These are phyloP conservation scores for Rhynchospora pubera DNA, from an alignment of 176 grass and related monocot genomes.

Conservation along the genomic window DNA sequence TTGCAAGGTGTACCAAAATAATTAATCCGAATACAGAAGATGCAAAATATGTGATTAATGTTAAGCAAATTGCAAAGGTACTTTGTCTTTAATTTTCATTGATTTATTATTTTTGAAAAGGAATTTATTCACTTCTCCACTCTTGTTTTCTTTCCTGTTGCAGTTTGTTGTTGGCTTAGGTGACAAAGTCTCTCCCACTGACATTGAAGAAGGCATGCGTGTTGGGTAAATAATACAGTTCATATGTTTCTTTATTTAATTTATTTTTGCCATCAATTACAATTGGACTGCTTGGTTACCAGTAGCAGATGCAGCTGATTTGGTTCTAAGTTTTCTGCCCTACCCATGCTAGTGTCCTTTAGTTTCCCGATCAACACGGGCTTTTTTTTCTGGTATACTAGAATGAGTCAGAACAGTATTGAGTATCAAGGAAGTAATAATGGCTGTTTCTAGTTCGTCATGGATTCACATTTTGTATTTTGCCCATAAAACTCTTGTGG, in stretches of 20 bases:
- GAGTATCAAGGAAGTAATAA: not conserved
- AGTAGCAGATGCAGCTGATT: not conserved
- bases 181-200: conserved; percentile 87
- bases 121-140: not conserved
- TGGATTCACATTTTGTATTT: not conserved
- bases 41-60: conserved; percentile 96
- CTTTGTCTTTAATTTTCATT: not conserved
- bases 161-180: conserved; percentile 94
- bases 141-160: conserved; percentile 21
- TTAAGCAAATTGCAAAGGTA: conserved; percentile 99
- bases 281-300: not conserved
- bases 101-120: not conserved
- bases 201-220: conserved; percentile 97
- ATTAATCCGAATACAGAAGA: conserved; percentile 93
- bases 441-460: not conserved
- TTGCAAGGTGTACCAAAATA: conserved; percentile 96
- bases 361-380: not conserved
- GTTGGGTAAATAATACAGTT: conserved; percentile 52
- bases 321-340: not conserved
- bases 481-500: not conserved
- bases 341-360: not conserved
- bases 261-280: not conserved
- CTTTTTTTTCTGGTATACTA: not conserved
- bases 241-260: not conserved
- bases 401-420: not conserved